These are phyloP conservation scores for Solanum rostratum DNA, from an alignment of 257 asterid genomes.

Conservation along the genomic window DNA sequence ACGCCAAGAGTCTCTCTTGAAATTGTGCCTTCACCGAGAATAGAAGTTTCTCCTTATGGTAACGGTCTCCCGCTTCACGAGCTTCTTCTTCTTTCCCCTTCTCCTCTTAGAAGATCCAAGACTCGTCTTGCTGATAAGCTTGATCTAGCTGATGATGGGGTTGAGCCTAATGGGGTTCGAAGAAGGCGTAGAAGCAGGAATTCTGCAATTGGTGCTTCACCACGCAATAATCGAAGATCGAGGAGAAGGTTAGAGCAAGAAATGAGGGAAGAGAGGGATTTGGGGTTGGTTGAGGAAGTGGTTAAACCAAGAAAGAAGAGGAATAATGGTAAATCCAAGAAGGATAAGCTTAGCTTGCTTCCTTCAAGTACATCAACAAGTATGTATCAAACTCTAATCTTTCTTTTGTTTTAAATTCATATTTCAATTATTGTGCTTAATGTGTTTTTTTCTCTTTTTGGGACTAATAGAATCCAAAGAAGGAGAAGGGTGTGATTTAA, in stretches of 20 bases:
- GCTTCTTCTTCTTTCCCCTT: constrained; percentile 56
- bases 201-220: constrained; percentile 32
- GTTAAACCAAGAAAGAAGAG: constrained; percentile 61
- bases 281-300: constrained; percentile 43
- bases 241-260: constrained; percentile 60
- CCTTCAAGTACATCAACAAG: constrained; percentile 35
- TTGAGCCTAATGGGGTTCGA: constrained; percentile 31
- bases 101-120: constrained; percentile 43
- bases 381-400: constrained; percentile 12
- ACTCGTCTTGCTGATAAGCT: constrained; percentile 32
- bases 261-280: constrained; percentile 54
- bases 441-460: not conserved
- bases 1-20: constrained; percentile 61
- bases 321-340: constrained; percentile 36
- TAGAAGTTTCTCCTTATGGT: constrained; percentile 22
- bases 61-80: constrained; percentile 34
- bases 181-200: constrained; percentile 42
- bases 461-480: constrained; percentile 26
- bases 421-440: not conserved
- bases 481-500: constrained; percentile 25
- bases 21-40: constrained; percentile 55
- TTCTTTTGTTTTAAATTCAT: not conserved
- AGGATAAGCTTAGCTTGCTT: constrained; percentile 35
- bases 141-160: constrained; percentile 38
- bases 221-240: constrained; percentile 56